Evolutionary conservation across 805 yeast species (phyloP), one percentile per base, ranked within the genome.

Genomic region (Candida caryicola): DNA sequence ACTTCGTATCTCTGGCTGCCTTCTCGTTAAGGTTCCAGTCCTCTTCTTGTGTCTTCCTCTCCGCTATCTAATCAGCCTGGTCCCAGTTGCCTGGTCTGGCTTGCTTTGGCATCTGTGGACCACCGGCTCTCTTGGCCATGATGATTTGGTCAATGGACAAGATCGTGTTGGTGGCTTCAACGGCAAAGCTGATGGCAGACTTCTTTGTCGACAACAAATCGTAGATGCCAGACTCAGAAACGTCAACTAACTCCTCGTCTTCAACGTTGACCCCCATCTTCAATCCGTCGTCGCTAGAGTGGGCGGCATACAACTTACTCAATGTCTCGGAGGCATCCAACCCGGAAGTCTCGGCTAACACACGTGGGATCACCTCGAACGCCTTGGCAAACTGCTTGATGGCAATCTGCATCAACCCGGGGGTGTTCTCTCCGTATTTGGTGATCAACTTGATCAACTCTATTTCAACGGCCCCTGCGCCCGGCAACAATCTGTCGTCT

Each of bases 71-170:
- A 66, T 90, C 96, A 44, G 76, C 96, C 64, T 83, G 93, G 58
- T 89, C 97, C 97, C 97, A 89, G 69, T 88, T 89, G 44, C 96
- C 96, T 32, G 93, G 91, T 62, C 80, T 81, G 50, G 82, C 83
- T 57, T 85, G 95, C 52, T 66, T 59, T 23, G 96, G 96, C 76
- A 89, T 82, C 23, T 71, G 81, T 34, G 99, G 99, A 16, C 99
- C 99, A 49, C 99, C 99, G 2, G 98, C 97, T 61, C 96, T 81
- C 77, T 91, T 91, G 31, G 99, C 98, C 93, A 91, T 93, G 59
- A 91, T 93, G 55, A 91, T 91, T 74, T 91, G 98, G 62, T 93
- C 98, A 35, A 93, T 93, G 17, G 95, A 81, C 46, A 90, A 73
- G 37, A 90, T 83, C 4, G 98, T 93, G 46, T 76, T 78, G 10